Percentiles rank a stretch among this genome's conserved stretches.
These are phyloP conservation scores for Calocybe gangraenosa DNA, from an alignment of 768 basidiomycete species.

Conservation along the genomic window DNA sequence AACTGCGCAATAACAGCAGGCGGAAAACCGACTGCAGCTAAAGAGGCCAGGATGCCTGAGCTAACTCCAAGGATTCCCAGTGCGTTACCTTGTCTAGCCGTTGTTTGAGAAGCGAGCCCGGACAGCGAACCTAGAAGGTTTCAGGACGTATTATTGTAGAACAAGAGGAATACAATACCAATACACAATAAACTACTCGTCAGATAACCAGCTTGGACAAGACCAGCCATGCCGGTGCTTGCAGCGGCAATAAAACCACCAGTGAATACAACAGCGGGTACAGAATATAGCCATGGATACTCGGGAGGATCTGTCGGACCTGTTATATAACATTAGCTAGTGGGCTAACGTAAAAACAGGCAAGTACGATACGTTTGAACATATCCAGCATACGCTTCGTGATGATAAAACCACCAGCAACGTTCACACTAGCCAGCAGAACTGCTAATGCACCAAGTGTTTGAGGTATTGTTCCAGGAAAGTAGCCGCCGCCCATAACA, in stretches of 20 bases:
- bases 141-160: slow-evolving; percentile 1
- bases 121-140: slow-evolving; percentile 61
- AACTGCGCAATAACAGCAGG: slow-evolving; percentile 74
- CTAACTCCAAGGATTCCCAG: slow-evolving; percentile 85
- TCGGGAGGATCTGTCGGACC: slow-evolving; percentile 85
- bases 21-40: slow-evolving; percentile 81
- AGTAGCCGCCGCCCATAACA: slow-evolving; percentile 85
- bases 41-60: slow-evolving; percentile 75
- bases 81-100: slow-evolving; percentile 83
- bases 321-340: slow-evolving; percentile 22
- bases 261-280: slow-evolving; percentile 79
- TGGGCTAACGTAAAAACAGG: background rate
- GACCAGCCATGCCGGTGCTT: slow-evolving; percentile 78
- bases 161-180: slow-evolving; percentile 32
- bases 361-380: slow-evolving; percentile 65
- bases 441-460: slow-evolving; percentile 76
- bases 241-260: slow-evolving; percentile 82
- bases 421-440: slow-evolving; percentile 84
- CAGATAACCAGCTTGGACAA: slow-evolving; percentile 86
- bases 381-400: slow-evolving; percentile 92
- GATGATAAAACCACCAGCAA: slow-evolving; percentile 84
- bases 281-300: slow-evolving; percentile 76
- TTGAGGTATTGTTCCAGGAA: slow-evolving; percentile 81
- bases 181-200: slow-evolving; percentile 86
- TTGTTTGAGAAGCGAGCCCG: slow-evolving; percentile 72